Base-by-base conservation (phyloP, 192 early-diverging fungal genomes). In the Backusella psychrophila region DNA sequence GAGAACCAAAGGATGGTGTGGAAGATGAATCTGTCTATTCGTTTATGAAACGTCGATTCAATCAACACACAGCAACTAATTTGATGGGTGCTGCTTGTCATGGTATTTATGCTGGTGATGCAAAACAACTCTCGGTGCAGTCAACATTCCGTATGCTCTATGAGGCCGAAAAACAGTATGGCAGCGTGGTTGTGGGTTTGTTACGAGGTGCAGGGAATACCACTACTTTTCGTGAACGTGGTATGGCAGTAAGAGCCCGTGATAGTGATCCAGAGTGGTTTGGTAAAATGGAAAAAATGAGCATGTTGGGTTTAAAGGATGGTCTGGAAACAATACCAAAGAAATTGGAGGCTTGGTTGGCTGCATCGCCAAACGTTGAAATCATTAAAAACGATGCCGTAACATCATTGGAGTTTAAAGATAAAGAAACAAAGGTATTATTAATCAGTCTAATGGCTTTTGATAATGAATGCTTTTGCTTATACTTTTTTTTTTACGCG, bases 91-190 rank as follows among this genome's bases (percentile, higher is more conserved):
- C 97, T 1, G 84, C 95, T 33, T 88, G 95, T 53, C 96, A 97
- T 72, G 96, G 97, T 0, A 96, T 99, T 31, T 97, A 96, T 83
- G 95, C 95, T 0, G 96, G 96, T 0, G 94, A 99, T 77, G 87
- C 87, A 1, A 91, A 85, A 59, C 78, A 89, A 65, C 85, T 99
- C n/a, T 95, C 94, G 52, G 86, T 96, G 1, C 86, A 90, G 17
- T 90, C 93, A 6, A 89, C 92, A 2, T 84, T 98, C 63, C 89
- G 88, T 56, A 82, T 89, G 52, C 81, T 96, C 35, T 95, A 90
- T 86, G 86, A 93, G 26, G 81, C 86, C 1, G 94, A 96, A 72
- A 82, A 83, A 31, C 80, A 75, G 7, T 82, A 83, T 79, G 90
- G 90, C 6, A 87, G 87, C 6, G 81, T 92, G 0, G 74, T 85